Base-by-base conservation (phyloP, 441 rosid genomes). In the Corymbia calophylla region DNA sequence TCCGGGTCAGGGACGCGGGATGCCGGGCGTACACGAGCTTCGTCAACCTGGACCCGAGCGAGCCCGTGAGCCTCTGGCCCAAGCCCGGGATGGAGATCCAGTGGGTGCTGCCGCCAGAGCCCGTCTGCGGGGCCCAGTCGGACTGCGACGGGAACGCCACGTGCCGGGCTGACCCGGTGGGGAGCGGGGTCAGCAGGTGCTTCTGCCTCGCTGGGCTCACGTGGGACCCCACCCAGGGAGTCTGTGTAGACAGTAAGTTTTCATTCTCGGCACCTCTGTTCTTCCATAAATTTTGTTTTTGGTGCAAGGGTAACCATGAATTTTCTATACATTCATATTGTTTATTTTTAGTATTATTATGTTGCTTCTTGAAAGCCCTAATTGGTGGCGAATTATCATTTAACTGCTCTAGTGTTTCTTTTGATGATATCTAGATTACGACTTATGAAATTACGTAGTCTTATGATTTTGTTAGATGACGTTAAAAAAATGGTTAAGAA, bases 21-120 rank as follows among this genome's bases (percentile, higher is more conserved):
- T 95, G 97, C 70, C 87, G 91, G 51, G 97, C 96, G 2, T 95
- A 93, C 88, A 89, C 91, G 27, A 95, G 95, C 90, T 95, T 95
- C 56, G 96, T 94, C 48, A 93, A 93, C 90, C 88, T 95, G 91
- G 68, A 94, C 32, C 5, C 89, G 32, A 58, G 6, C 11, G 86
- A 53, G 88, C 94, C 96, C 4, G 93, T 92, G 56, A 68, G 54
- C 68, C 86, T 27, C 88, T 95, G 97, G 97, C 93, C 95, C 2
- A 68, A 90, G 51, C 96, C 97, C 1, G 97, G 94, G 4, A 53
- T 95, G 91, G 95, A 93, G 91, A 89, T 95, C 32, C 90, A 94
- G 89, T 95, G 97, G 96, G 90, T 29, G 66, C 73, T 89, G 55
- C 97, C 97, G 1, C 88, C 53, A 81, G 95, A 93, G 55, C 96